A percentile compares a stretch with the other conserved stretches of the same genome.
These are phyloP conservation scores for Backusella macrospora DNA, from an alignment of 192 early-diverging fungal genomes.

Conservation along the genomic window DNA sequence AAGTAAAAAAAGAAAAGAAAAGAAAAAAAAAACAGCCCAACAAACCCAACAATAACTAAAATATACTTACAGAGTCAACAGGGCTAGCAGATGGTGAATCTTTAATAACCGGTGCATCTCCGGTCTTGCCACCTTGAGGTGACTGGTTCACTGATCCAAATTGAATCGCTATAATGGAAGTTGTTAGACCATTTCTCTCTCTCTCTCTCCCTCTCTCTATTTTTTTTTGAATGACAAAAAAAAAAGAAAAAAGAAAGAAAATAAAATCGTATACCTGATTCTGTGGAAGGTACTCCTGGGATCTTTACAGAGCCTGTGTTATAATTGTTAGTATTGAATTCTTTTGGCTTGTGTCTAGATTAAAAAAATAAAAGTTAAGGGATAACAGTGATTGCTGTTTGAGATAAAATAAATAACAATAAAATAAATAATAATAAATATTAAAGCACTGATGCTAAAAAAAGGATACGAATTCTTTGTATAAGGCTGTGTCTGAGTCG, in stretches of 20 bases:
- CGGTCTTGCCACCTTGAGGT: constrained; percentile 26
- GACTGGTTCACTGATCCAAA: constrained; percentile 38
- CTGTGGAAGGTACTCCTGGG: constrained; percentile 31
- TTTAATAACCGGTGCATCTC: constrained; percentile 8
- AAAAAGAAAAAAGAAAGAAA: too few species aligned
- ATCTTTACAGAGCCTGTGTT: constrained; percentile 11
- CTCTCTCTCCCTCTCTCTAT: neutral
- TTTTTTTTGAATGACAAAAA: neutral
- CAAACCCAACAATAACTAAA: too few species aligned
- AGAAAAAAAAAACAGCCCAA: neutral
- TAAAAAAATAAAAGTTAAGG: neutral
- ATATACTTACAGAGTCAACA: constrained; percentile 9
- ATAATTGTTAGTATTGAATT: neutral
- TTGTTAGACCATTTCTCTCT: neutral
- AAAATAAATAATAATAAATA: neutral
- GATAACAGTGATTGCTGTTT: neutral
- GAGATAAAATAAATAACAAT: neutral
- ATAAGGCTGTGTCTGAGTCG: neutral
- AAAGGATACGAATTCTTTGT: neutral
- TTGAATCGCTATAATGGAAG: constrained; percentile 1
- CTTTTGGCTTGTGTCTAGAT: neutral
- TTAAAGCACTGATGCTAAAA: neutral
- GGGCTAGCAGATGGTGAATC: constrained; percentile 22
- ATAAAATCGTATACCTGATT: constrained; percentile 16
- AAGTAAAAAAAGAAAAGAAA: neutral